Evolutionary conservation across 1,284 basidiomycete genomes (phyloP).

Genomic region (Ceratobasidium sp.): DNA sequence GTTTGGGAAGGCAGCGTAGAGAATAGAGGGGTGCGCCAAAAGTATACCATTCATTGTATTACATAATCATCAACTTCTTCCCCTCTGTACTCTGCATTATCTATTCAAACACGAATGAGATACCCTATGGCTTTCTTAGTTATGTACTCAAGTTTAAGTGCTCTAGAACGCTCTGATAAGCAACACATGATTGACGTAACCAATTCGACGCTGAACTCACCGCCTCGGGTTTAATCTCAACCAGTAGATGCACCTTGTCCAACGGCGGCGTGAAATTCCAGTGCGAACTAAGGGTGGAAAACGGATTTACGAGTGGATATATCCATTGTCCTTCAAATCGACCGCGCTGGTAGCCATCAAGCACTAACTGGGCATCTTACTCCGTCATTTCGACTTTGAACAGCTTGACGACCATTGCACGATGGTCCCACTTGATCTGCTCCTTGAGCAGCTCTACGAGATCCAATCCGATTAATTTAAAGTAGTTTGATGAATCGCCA

Average conservation of each 20-base stretch:
- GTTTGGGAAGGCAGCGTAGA: too few species aligned
- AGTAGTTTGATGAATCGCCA: not conserved
- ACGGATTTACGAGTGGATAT: not conserved
- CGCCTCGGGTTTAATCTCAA: not conserved
- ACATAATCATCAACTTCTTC: too few species aligned
- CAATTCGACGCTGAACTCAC: not conserved
- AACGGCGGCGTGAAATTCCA: not conserved
- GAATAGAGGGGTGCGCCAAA: too few species aligned
- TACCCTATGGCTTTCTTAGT: too few species aligned
- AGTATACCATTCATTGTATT: too few species aligned
- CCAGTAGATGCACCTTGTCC: not conserved
- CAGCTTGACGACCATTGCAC: not conserved
- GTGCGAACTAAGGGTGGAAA: not conserved
- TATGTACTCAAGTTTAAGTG: too few species aligned
- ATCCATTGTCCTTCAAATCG: not conserved
- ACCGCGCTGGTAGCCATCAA: not conserved
- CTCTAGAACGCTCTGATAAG: too few species aligned
- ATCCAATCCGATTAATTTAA: not conserved
- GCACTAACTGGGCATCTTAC: not conserved
- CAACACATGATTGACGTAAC: too few species aligned
- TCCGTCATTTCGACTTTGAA: not conserved
- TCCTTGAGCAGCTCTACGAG: not conserved
- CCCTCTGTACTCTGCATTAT: too few species aligned
- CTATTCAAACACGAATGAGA: too few species aligned
- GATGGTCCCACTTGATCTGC: not conserved